Evolutionary conservation across 148 eudicot species (phyloP), one percentile per base, ranked within the genome.

Genomic region (Vaccinium darrowii): DNA sequence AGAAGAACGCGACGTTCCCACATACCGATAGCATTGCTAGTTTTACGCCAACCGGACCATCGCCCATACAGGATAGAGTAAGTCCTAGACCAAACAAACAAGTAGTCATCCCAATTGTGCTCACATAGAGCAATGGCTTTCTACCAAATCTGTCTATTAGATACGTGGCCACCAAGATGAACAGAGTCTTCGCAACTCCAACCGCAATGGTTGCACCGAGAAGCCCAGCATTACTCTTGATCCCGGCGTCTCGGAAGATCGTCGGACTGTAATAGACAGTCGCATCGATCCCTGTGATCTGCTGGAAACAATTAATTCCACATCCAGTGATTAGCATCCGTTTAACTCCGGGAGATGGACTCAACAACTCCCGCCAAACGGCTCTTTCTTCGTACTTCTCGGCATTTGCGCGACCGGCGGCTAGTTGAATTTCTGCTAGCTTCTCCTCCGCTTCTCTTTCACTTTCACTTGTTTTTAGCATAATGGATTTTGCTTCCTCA

Each of bases 221-320:
- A 81, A 90, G 87, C 74, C 92, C 83, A 0, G 88, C 58, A 21
- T 93, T 87, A 63, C 84, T 78, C 43, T 83, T 75, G 39, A 96
- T 90, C 52, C 99, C 99, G 2, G 98, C 99, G 10, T 84, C 87
- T 84, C 87, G 81, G 57, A 96, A 93, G 60, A 96, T 96, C 0
- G 89, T 82, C 0, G 99, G 99, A 83, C 99, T 94, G 49, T 94
- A 96, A 53, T 94, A 94, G 1, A 96, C 98, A 14, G 90, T 88
- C 0, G 99, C 91, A 69, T 96, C 99, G 7, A 96, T 96, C 10
- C 99, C 99, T 0, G 98, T 92, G 63, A 96, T 87, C 83, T 94
- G 99, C 84, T 96, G 99, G 60, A 96, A 91, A n/a, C 88, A 86
- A 81, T 96, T 97, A 58, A 96, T 96, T 12, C 99, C 99, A 53